Base-by-base conservation (phyloP, 2,329 filamentous ascomycete species). In the Penicillium sclerotigenum region DNA sequence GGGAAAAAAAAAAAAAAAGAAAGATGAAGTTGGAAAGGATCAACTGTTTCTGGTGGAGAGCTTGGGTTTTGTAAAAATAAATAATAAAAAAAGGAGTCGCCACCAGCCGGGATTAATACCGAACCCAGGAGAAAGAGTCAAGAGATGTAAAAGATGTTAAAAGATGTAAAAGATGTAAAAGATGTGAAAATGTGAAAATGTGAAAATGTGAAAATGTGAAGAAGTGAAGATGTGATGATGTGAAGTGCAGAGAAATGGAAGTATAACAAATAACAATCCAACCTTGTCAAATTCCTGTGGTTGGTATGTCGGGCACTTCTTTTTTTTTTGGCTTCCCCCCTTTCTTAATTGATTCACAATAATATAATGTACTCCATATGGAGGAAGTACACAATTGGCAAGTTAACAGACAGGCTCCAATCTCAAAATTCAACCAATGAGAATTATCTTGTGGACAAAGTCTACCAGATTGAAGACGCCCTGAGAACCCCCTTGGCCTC, bases 261-360 rank as follows among this genome's bases (percentile, higher is more conserved):
- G 42, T 45, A 31, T n/a, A 46, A 46, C 29, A 51, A 34, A 26
- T n/a, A 34, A 22, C 26, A 33, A 18, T 26, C 52, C 52, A 54
- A 45, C 52, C 46, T 49, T 53, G 34, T 53, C 22, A 43, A 54
- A 54, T 54, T 49, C 52, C 29, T 43, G 45, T 34, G 43, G 36
- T 54, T 54, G 52, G 52, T 50, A 54, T 54, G 29, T 46, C 22
- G 49, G 49, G 49, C 49, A 46, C 49, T 52, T 26, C n/a, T 18
- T 42, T 36, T 29, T 34, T 36, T 36, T 37, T 16, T 13, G 36
- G 13, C 28, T n/a, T n/a, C 5, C 40, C 49, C 31, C 40, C 38
- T 46, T 46, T 36, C 29, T 52, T 22, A 7, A 26, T 22, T 24
- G 14, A 34, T 26, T 28, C 13, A 31, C 24, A 41, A 41, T 38